Evolutionary conservation across 1,284 basidiomycete species (phyloP).

Genomic region (Flammula alnicola): DNA sequence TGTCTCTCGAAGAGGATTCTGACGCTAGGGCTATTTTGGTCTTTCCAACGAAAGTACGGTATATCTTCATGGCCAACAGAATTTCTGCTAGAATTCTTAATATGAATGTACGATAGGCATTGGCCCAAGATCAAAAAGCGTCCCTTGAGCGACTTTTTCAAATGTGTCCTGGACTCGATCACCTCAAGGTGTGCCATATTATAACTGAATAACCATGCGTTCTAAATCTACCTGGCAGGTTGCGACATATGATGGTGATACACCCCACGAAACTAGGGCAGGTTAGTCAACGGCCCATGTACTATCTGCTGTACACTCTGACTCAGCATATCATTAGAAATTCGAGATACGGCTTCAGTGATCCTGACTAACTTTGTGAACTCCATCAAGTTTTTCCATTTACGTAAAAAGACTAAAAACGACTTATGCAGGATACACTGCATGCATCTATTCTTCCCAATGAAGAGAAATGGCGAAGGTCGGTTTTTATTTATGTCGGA

Average conservation of each 20-base stretch:
- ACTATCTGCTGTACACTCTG: background rate
- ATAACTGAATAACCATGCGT: too few relatives aligned
- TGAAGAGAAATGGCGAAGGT: constrained; percentile 86
- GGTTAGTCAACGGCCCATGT: constrained; percentile 39
- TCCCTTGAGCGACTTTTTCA: constrained; percentile 71
- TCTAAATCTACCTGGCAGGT: constrained; percentile 52
- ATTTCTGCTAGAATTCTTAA: too few relatives aligned
- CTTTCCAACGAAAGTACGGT: constrained; percentile 93
- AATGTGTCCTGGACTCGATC: constrained; percentile 64
- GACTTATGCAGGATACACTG: constrained; percentile 74
- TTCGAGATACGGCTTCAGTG: constrained; percentile 68
- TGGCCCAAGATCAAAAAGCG: constrained; percentile 87
- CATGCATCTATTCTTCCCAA: constrained; percentile 86
- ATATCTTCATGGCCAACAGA: background rate
- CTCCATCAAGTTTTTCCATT: background rate
- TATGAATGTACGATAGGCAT: too few relatives aligned
- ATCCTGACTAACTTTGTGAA: constrained; percentile 81
- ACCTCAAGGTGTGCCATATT: constrained; percentile 62
- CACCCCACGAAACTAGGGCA: constrained; percentile 66
- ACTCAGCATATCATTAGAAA: constrained; percentile 41
- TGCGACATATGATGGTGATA: constrained; percentile 90
- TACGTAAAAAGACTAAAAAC: background rate
- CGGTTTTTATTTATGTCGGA: background rate
- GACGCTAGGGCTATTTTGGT: constrained; percentile 81
- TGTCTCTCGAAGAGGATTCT: constrained; percentile 66